Evolutionary conservation across 2,329 filamentous ascomycete species (phyloP).

Genomic region (Colletotrichum spinosum): DNA sequence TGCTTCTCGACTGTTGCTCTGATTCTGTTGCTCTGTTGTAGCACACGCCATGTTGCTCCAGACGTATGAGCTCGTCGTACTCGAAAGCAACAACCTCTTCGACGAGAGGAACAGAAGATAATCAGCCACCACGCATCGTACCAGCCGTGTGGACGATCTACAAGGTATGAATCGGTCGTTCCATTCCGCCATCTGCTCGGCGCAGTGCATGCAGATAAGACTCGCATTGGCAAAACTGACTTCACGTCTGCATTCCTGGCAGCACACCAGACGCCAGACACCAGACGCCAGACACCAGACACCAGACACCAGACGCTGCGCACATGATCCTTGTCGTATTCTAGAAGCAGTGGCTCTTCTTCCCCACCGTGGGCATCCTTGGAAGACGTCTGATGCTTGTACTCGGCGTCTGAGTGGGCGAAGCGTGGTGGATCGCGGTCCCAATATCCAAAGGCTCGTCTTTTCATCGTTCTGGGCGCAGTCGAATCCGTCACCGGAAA

Average conservation of each 20-base stretch:
- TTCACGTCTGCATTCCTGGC: conserved; percentile 19
- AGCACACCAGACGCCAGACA: background rate
- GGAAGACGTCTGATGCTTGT: conserved; percentile 4
- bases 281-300: no score
- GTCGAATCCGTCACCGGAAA: conserved; percentile 25
- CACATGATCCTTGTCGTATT: conserved; percentile 11
- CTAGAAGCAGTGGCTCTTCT: conserved; percentile 29
- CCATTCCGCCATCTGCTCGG: background rate
- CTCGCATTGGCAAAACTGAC: conserved; percentile 6
- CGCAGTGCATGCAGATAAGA: conserved; percentile 19
- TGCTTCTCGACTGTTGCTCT: no score
- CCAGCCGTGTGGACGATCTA: no score
- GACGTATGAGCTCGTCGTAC: no score
- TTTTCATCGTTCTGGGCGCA: conserved; percentile 22
- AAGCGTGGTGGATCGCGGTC: conserved; percentile 6
- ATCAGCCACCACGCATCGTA: no score
- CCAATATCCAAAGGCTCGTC: conserved; percentile 21
- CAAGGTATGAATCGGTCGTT: no score
- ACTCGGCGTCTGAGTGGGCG: conserved; percentile 13
- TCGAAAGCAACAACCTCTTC: no score
- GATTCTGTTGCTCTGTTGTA: no score
- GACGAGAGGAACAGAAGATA: no score
- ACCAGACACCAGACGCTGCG: no score
- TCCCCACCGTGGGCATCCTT: conserved; percentile 13
- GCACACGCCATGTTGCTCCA: no score